phyloP scores from a whole-genome alignment of 2,329 filamentous ascomycete genomes.

The Fusarium veterinarium region DNA sequence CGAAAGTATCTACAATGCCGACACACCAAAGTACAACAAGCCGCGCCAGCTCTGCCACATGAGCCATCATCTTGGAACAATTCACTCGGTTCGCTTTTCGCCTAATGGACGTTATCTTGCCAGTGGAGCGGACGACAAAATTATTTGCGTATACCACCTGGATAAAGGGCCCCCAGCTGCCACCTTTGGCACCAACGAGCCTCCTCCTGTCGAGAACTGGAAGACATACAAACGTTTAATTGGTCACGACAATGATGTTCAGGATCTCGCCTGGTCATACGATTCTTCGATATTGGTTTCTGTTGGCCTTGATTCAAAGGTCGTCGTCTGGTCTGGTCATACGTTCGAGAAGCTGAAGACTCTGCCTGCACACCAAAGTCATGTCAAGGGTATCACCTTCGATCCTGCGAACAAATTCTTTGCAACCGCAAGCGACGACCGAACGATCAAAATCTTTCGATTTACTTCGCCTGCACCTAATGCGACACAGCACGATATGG shows the following conservation, averaged over 20 bases:
- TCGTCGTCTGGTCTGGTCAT: slow-evolving; percentile 97
- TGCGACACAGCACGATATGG: slow-evolving; percentile 92
- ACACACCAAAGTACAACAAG: slow-evolving; percentile 75
- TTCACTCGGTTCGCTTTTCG: slow-evolving; percentile 96
- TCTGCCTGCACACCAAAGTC: slow-evolving; percentile 90
- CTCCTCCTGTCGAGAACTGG: slow-evolving; percentile 97
- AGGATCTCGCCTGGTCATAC: slow-evolving; percentile 96
- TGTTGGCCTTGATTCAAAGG: slow-evolving; percentile 95
- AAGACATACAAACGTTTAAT: slow-evolving; percentile 93
- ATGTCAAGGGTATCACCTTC: slow-evolving; percentile 98
- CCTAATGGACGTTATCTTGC: slow-evolving; percentile 95
- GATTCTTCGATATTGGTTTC: slow-evolving; percentile 97
- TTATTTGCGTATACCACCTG: slow-evolving; percentile 95
- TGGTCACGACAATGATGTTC: slow-evolving; percentile 98
- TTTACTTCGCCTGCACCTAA: slow-evolving; percentile 93
- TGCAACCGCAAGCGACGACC: slow-evolving; percentile 95
- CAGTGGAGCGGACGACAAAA: slow-evolving; percentile 97
- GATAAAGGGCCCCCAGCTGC: slow-evolving; percentile 84
- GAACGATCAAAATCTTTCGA: slow-evolving; percentile 95
- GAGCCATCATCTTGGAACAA: slow-evolving; percentile 97
- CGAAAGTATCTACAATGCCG: slow-evolving; percentile 87
- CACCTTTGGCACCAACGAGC: slow-evolving; percentile 89
- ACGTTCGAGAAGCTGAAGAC: slow-evolving; percentile 99
- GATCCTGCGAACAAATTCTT: slow-evolving; percentile 99
- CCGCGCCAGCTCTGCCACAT: slow-evolving; percentile 97